phyloP scores from a whole-genome alignment of 1,284 basidiomycete species.

The Entoloma clypeatum region DNA sequence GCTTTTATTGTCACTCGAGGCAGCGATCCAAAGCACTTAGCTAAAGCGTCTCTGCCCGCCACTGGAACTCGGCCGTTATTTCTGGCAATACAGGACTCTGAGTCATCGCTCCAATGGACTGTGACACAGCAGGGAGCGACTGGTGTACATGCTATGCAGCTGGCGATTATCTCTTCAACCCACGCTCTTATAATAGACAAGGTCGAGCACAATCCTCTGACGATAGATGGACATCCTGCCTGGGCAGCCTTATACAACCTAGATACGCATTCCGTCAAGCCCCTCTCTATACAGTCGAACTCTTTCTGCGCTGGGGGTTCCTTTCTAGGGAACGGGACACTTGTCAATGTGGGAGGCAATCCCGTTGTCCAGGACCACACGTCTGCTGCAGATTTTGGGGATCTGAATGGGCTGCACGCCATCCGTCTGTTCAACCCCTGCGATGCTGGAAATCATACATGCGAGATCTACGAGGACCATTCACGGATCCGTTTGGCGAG shows the following conservation, averaged over 20 bases:
- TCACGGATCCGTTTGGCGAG: conserved; percentile 61
- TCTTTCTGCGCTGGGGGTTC: conserved; percentile 87
- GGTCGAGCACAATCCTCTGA: conserved; percentile 79
- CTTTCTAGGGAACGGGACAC: conserved; percentile 71
- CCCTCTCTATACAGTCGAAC: conserved; percentile 69
- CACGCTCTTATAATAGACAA: conserved; percentile 78
- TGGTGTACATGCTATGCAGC: conserved; percentile 82
- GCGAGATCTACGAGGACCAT: conserved; percentile 66
- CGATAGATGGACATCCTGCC: conserved; percentile 68
- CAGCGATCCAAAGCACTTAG: conserved; percentile 5
- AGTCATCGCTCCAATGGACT: conserved; percentile 15
- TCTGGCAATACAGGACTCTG: conserved; percentile 14
- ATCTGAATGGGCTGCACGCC: conserved; percentile 69
- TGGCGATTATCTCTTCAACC: conserved; percentile 65
- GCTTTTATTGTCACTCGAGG: conserved; percentile 62
- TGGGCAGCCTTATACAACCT: conserved; percentile 78
- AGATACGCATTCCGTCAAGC: conserved; percentile 54
- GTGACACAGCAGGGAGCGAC: conserved; percentile 57
- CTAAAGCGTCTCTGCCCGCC: conserved; percentile 7
- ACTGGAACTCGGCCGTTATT: conserved; percentile 5
- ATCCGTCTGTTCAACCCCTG: conserved; percentile 75
- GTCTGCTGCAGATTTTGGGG: conserved; percentile 68
- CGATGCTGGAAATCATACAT: conserved; percentile 42
- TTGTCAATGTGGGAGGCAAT: conserved; percentile 77
- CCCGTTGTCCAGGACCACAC: conserved; percentile 63